Percentiles rank a stretch among this genome's conserved stretches.
Conservation (phyloP, 805 yeast genomes). For the Cyberlindnera mycetangii region DNA sequence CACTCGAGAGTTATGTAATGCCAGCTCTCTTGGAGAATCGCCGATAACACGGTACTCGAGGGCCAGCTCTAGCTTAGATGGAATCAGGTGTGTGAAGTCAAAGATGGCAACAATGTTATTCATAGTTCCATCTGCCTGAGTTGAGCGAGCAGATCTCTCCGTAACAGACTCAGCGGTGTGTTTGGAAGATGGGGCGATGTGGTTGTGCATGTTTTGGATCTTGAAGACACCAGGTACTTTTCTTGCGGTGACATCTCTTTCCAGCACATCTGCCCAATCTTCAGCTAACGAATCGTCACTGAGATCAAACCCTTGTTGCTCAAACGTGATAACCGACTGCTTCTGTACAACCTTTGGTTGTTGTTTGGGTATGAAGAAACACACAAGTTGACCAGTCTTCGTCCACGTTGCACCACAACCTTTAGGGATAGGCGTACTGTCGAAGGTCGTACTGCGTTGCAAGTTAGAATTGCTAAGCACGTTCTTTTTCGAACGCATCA, state of each 20-base stretch:
- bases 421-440: constrained; percentile 87
- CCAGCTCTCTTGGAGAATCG: constrained; percentile 59
- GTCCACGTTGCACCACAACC: constrained; percentile 94
- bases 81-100: constrained; percentile 69
- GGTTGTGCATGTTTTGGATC: constrained; percentile 20
- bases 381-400: constrained; percentile 69
- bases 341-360: constrained; percentile 35
- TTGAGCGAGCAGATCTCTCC: constrained; percentile 17
- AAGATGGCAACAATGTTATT: constrained; percentile 55
- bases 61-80: constrained; percentile 71
- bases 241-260: constrained; percentile 48
- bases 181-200: constrained; percentile 2
- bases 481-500: constrained; percentile 5
- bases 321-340: constrained; percentile 44
- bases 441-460: constrained; percentile 36
- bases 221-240: constrained; percentile 46
- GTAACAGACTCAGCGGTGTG: constrained; percentile 18
- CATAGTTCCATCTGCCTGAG: constrained; percentile 11
- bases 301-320: constrained; percentile 49
- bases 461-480: background rate
- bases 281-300: constrained; percentile 60
- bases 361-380: constrained; percentile 67
- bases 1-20: constrained; percentile 66
- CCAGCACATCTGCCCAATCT: constrained; percentile 65
- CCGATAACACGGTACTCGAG: constrained; percentile 63